Evolutionary conservation across 1,284 basidiomycete genomes (phyloP).

Genomic region (Boletus calvinii): DNA sequence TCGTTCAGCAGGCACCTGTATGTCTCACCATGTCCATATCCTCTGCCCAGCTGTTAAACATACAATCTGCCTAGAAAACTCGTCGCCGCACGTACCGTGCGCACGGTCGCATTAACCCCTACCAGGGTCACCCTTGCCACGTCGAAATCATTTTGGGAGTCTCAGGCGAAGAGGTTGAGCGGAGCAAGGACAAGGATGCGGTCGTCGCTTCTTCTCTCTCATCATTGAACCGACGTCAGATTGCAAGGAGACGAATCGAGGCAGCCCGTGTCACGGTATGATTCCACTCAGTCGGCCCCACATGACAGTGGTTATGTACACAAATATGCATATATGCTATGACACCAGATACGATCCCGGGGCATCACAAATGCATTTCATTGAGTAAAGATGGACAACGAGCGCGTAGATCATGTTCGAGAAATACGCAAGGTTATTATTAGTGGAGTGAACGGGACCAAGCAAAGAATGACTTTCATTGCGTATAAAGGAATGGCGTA

Average conservation of each 20-base stretch:
- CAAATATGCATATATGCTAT: conserved; percentile 36
- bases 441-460: background rate
- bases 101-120: conserved; percentile 91
- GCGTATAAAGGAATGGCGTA: background rate
- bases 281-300: conserved; percentile 11
- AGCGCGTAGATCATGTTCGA: conserved; percentile 8
- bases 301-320: conserved; percentile 28
- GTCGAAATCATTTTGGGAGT: conserved; percentile 91
- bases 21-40: conserved; percentile 31
- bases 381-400: conserved; percentile 5
- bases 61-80: conserved; percentile 73
- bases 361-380: background rate
- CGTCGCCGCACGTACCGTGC: conserved; percentile 99
- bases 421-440: background rate
- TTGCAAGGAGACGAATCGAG: conserved; percentile 81
- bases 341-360: conserved; percentile 8
- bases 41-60: background rate
- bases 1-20: conserved; percentile 97
- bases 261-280: conserved; percentile 61
- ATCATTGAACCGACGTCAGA: conserved; percentile 77
- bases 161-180: conserved; percentile 81
- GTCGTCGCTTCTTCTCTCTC: conserved; percentile 47
- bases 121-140: conserved; percentile 92
- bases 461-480: conserved; percentile 11
- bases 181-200: conserved; percentile 80